Percentiles rank a stretch among this genome's conserved stretches.
These are phyloP conservation scores for Sedum album DNA, from an alignment of 164 flowering plant genomes.

Conservation along the genomic window DNA sequence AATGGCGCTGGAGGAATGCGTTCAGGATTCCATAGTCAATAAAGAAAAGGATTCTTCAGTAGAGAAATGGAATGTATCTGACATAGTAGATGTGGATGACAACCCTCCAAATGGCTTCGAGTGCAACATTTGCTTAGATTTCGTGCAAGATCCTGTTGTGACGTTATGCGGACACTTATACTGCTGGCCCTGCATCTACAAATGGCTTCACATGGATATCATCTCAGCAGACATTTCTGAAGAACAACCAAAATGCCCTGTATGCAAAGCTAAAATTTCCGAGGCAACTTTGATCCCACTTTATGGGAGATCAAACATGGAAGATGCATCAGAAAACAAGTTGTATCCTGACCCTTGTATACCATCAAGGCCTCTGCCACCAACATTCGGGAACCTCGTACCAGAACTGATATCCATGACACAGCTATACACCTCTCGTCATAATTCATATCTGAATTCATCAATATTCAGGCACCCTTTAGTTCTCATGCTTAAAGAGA, in stretches of 20 bases:
- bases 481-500: background rate
- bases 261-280: conserved; percentile 19
- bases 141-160: conserved; percentile 19
- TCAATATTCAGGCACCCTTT: background rate
- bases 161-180: conserved; percentile 20
- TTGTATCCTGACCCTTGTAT: background rate
- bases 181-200: conserved; percentile 23
- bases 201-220: conserved; percentile 15
- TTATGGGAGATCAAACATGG: conserved; percentile 21
- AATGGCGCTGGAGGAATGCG: background rate
- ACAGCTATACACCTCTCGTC: background rate
- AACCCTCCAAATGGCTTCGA: conserved; percentile 9
- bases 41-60: background rate
- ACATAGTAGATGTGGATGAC: background rate
- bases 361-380: background rate
- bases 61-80: background rate
- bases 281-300: conserved; percentile 25
- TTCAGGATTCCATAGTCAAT: background rate
- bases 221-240: conserved; percentile 11
- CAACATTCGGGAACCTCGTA: background rate
- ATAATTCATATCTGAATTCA: background rate
- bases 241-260: conserved; percentile 14
- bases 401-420: background rate
- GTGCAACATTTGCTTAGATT: conserved; percentile 20
- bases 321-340: background rate